phyloP scores from a whole-genome alignment of 768 basidiomycete species.

The Termitomyces sp. region DNA sequence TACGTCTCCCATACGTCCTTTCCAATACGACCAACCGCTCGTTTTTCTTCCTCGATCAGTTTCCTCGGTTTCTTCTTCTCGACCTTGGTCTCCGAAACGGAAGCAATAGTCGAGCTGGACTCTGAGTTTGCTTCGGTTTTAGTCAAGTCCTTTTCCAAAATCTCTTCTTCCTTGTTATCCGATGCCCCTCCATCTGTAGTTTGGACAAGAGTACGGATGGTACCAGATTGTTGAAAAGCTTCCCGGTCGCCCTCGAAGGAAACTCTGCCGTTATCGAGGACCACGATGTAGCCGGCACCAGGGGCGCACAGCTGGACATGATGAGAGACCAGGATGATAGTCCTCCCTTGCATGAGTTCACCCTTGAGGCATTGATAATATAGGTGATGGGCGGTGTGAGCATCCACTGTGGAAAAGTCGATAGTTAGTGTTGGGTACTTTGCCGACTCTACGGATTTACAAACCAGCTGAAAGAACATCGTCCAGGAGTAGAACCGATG shows the following conservation, averaged over 20 bases:
- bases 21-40: conserved; percentile 69
- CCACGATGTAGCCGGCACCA: conserved; percentile 77
- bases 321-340: conserved; percentile 91
- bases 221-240: conserved; percentile 60
- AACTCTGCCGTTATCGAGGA: conserved; percentile 78
- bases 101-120: conserved; percentile 26
- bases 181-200: conserved; percentile 28
- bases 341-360: conserved; percentile 73
- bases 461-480: conserved; percentile 64
- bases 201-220: conserved; percentile 64
- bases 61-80: conserved; percentile 67
- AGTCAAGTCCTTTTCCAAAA: conserved; percentile 13
- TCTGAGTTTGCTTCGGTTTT: conserved; percentile 14
- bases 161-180: conserved; percentile 38
- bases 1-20: conserved; percentile 63
- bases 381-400: conserved; percentile 88
- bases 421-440: not conserved
- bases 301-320: conserved; percentile 86
- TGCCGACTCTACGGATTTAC: conserved; percentile 15
- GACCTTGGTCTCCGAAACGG: conserved; percentile 22
- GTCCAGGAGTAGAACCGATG: conserved; percentile 76
- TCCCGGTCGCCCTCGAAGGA: conserved; percentile 65
- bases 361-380: conserved; percentile 82
- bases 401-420: conserved; percentile 55
- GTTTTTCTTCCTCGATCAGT: conserved; percentile 77